Evolutionary conservation across 169 alveolate genomes (phyloP), one percentile per base, ranked within the genome.

Genomic region (Plasmodium gaboni): DNA sequence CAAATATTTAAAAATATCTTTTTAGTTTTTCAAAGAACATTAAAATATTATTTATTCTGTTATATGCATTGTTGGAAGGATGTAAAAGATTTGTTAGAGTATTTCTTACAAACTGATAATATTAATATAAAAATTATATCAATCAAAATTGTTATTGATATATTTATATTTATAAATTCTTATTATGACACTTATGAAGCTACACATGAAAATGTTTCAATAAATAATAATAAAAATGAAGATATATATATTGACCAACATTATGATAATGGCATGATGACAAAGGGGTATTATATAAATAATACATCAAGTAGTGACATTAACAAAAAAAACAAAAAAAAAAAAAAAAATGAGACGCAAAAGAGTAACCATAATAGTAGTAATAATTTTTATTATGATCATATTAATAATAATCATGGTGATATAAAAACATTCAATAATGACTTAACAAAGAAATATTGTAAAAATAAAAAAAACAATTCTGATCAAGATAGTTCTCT

Each of bases 11-110:
- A 86, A 46, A 86, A 72, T 71, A 86, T 86, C 4, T 86, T 86
- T 63, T n/a, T 61, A 26, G 87, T 86, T 50, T 86, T 86, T 59
- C 92, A 86, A 19, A 86, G 70, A 55, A 71, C 87, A 0, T 15
- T 86, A 72, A 86, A 86, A 17, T 64, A 64, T 71, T 86, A 86
- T 60, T 22, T 86, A 48, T 86, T 86, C 51, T 71, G 92, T 32
- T 86, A 86, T 26, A 86, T 86, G 86, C 87, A 86, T 71, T 86
- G 92, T 13, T 86, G 92, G 92, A 71, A 69, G 7, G 92, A 86
- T 63, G 87, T 86, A 15, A 86, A 60, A 60, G 72, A 24, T 17
- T 61, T 86, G 24, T 53, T 86, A 9, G 87, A 71, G 12, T 71
- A 71, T 48, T 86, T 86, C 48, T 32, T 86, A 44, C 86, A 86